phyloP scores from a whole-genome alignment of 176 grass and related monocot species.

The Pharus latifolius region DNA sequence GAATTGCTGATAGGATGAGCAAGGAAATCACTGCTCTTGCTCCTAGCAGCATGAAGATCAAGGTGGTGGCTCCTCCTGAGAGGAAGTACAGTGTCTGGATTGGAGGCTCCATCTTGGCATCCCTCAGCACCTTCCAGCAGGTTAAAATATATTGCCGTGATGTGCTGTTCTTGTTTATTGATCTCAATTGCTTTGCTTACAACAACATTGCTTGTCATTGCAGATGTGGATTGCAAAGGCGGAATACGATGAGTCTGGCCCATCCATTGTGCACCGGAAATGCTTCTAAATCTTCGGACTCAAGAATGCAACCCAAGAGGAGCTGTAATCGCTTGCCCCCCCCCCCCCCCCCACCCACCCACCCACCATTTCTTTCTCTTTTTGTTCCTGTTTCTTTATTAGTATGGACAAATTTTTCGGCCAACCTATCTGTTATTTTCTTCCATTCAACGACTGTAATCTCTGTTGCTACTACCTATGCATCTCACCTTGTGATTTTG shows the following conservation, averaged over 20 bases:
- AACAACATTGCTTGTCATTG: constrained; percentile 15
- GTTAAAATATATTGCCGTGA: constrained; percentile 10
- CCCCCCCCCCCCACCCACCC: too few relatives aligned
- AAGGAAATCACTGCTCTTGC: constrained; percentile 92
- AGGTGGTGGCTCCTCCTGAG: constrained; percentile 88
- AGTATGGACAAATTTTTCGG: constrained; percentile 58
- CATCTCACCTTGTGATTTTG: constrained; percentile 57
- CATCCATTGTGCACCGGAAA: constrained; percentile 93
- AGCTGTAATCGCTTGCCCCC: constrained; percentile 24
- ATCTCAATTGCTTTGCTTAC: constrained; percentile 10
- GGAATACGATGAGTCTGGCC: constrained; percentile 88
- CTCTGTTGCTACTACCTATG: constrained; percentile 38
- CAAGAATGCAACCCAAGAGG: constrained; percentile 44
- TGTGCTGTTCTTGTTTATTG: neutral
- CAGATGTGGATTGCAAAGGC: constrained; percentile 99
- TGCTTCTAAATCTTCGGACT: constrained; percentile 59
- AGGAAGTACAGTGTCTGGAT: constrained; percentile 98
- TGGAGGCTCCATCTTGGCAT: constrained; percentile 95
- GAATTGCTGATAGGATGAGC: constrained; percentile 92
- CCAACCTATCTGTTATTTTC: constrained; percentile 22
- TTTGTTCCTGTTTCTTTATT: constrained; percentile 42
- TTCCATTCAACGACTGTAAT: constrained; percentile 45
- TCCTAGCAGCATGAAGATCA: constrained; percentile 99
- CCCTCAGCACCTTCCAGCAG: constrained; percentile 97
- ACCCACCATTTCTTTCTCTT: constrained; percentile 12